Percentiles rank a stretch among this genome's conserved stretches.
Conservation (phyloP, 441 rosid species). For the Cnidoscolus chayamansa region DNA sequence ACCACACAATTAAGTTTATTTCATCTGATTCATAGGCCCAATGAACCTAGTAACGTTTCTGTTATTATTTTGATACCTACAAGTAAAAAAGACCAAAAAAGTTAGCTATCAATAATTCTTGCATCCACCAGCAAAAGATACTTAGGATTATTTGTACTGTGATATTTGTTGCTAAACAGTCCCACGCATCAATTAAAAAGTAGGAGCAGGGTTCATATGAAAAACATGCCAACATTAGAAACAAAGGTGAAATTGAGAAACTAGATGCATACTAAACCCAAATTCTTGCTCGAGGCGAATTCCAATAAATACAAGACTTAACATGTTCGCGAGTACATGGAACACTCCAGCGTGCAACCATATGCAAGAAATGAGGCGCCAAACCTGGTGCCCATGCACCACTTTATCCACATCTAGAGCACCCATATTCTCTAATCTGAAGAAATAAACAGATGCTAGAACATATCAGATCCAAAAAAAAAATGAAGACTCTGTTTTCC, state of each 20-base stretch:
- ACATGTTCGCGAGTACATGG: conserved; percentile 88
- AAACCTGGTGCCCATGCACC: conserved; percentile 50
- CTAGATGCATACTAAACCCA: conserved; percentile 61
- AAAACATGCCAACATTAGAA: neutral
- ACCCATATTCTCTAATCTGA: conserved; percentile 79
- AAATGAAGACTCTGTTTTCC: neutral
- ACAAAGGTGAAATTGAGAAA: neutral
- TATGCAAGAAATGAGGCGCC: conserved; percentile 81
- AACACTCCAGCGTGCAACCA: conserved; percentile 96
- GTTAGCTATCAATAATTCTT: neutral
- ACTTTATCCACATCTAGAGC: conserved; percentile 54
- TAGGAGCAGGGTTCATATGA: neutral
- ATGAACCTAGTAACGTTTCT: neutral
- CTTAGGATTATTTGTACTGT: neutral
- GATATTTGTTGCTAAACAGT: neutral
- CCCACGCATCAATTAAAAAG: neutral
- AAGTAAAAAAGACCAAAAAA: neutral
- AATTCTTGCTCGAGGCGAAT: conserved; percentile 91
- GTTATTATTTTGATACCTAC: neutral
- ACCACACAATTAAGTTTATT: neutral
- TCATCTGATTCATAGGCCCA: neutral
- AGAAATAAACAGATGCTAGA: conserved; percentile 8
- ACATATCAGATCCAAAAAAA: neutral
- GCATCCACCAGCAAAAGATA: neutral
- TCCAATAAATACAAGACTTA: conserved; percentile 86